These are phyloP conservation scores for Fusarium incarnatum DNA, from an alignment of 2,329 filamentous ascomycete genomes.

Conservation along the genomic window DNA sequence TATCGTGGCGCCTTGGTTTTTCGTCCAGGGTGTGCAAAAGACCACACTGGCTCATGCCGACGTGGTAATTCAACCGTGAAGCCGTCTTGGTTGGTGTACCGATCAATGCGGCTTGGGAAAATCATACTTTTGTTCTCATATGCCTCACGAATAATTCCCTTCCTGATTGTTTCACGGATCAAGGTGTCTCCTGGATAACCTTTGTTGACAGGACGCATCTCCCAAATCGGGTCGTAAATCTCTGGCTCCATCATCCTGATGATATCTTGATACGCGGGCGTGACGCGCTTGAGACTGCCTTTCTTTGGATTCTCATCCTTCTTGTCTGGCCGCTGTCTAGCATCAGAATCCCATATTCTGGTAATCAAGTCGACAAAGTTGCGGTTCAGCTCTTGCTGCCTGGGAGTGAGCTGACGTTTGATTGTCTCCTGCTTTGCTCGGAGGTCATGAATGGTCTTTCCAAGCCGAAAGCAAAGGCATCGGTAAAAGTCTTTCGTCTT, in stretches of 20 bases:
- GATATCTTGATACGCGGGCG: constrained; percentile 46
- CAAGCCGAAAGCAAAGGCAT: constrained; percentile 55
- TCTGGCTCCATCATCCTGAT: constrained; percentile 50
- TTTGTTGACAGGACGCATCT: neutral
- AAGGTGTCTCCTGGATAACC: neutral
- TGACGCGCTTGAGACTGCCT: neutral
- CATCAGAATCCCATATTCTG: constrained; percentile 31
- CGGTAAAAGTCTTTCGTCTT: constrained; percentile 37
- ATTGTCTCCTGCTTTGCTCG: constrained; percentile 2
- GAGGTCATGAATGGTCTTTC: constrained; percentile 48
- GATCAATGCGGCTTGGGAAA: constrained; percentile 52
- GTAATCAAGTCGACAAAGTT: constrained; percentile 28
- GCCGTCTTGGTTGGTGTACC: constrained; percentile 33
- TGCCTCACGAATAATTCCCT: constrained; percentile 58
- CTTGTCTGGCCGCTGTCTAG: constrained; percentile 32
- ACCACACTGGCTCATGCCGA: constrained; percentile 49
- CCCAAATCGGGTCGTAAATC: constrained; percentile 1
- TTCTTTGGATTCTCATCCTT: constrained; percentile 16
- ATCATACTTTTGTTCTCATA: constrained; percentile 57
- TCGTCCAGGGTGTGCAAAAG: constrained; percentile 47
- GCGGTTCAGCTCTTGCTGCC: constrained; percentile 18
- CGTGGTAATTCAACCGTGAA: constrained; percentile 23
- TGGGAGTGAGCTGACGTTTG: constrained; percentile 16
- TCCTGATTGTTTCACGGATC: constrained; percentile 49
- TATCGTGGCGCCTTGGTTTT: constrained; percentile 46